Base-by-base conservation (phyloP, 495 filamentous ascomycete genomes). In the Hypoxylon lienhwacheense region DNA sequence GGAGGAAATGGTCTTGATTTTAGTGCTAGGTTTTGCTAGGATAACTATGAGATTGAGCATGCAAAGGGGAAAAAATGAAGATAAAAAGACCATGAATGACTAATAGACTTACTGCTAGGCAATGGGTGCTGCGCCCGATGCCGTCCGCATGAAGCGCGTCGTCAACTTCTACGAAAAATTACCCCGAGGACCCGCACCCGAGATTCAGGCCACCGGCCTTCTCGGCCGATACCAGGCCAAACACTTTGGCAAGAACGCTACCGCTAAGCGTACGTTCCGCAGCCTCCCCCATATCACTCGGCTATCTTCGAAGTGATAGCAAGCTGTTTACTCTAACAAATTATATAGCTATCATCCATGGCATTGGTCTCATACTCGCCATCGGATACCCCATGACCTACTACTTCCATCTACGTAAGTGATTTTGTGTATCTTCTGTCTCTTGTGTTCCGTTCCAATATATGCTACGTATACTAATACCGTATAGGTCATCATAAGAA, bases 131-230 rank as follows among this genome's bases (percentile, higher is more conserved):
- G 89, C 90, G 53, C 87, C 90, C 66, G 90, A 97, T 88, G 93
- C 93, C 66, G 82, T 87, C 61, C 87, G 90, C 66, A 96, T 98
- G 92, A 85, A 92, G 72, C 85, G 91, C 62, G 88, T 97, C 52
- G 92, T 96, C 73, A 87, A 79, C 80, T 97, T 99, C 84, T 99
- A 99, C 80, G 89, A 91, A 76, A 92, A 90, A 72, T 88, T 99
- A 25, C 93, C 93, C 70, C 86, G 89, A 69, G 93, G 93, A 50
- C 69, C 87, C 55, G 90, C 90, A 55, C 89, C 93, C 59, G 81
- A 87, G 68, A 71, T 81, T 57, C 83, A 95, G 79, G 60, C 87
- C 44, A 89, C 82, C 55, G 91, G 95, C 55, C 72, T 92, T 37
- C 69, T 96, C 53, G 85, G 82, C 60, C 81, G 89, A 73, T 99